Conservation (phyloP, 2,329 filamentous ascomycete species). For the Penicillium sp. region DNA sequence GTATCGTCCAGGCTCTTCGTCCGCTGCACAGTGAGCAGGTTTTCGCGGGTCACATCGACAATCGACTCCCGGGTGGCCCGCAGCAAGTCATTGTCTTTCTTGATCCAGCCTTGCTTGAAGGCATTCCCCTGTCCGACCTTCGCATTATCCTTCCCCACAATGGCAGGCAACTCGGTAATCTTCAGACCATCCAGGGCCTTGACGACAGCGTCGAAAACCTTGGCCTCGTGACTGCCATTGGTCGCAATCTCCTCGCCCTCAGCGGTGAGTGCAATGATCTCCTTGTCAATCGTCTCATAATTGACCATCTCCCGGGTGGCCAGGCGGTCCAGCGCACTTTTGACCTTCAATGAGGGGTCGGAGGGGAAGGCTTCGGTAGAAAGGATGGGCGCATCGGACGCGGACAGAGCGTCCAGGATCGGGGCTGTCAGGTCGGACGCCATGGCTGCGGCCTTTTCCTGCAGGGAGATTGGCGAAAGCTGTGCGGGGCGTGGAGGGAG, state of each 20-base stretch:
- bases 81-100: conserved; percentile 64
- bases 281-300: conserved; percentile 81
- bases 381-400: conserved; percentile 64
- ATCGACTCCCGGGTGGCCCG: conserved; percentile 69
- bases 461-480: conserved; percentile 24
- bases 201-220: conserved; percentile 76
- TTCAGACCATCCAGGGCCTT: conserved; percentile 78
- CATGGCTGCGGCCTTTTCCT: conserved; percentile 40
- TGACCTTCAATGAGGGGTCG: conserved; percentile 70
- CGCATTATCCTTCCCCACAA: conserved; percentile 52
- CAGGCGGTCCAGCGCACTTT: conserved; percentile 86
- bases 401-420: conserved; percentile 68
- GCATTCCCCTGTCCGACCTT: conserved; percentile 89
- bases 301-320: conserved; percentile 82
- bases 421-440: conserved; percentile 64
- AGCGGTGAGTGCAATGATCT: conserved; percentile 75
- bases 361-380: conserved; percentile 72
- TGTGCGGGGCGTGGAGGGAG: conserved; percentile 10
- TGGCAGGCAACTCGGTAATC: conserved; percentile 68
- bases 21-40: conserved; percentile 73
- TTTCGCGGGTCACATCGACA: conserved; percentile 75
- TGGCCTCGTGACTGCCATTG: conserved; percentile 80
- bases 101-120: conserved; percentile 75
- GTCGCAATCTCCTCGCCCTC: conserved; percentile 74
- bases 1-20: conserved; percentile 71